Evolutionary conservation across 352 stramenopile species (phyloP).

Genomic region (Globisporangium emineosum): DNA sequence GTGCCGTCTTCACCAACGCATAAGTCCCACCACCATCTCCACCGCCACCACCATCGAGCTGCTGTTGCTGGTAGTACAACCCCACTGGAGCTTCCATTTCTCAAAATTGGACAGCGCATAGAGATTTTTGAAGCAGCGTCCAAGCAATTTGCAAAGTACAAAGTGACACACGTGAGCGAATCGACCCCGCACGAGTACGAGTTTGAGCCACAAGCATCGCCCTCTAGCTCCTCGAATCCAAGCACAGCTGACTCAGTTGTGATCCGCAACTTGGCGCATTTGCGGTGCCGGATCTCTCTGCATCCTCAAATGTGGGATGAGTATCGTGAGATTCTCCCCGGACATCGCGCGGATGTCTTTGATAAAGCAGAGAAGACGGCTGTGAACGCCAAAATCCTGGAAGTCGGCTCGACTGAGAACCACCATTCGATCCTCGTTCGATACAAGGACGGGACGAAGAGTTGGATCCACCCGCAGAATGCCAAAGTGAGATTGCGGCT

Average conservation of each 20-base stretch:
- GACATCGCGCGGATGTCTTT: constrained; percentile 30
- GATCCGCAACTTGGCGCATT: constrained; percentile 14
- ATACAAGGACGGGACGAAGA: constrained; percentile 26
- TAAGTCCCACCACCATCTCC: constrained; percentile 5
- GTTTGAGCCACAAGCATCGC: constrained; percentile 17
- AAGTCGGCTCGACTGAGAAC: constrained; percentile 8
- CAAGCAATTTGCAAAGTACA: constrained; percentile 32
- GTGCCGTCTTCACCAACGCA: neutral
- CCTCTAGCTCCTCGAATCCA: neutral
- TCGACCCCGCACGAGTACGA: constrained; percentile 23
- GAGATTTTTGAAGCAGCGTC: constrained; percentile 27
- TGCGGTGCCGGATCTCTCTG: constrained; percentile 28
- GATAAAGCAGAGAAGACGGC: constrained; percentile 22
- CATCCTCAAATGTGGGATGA: constrained; percentile 23
- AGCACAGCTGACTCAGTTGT: too few species aligned
- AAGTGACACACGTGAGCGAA: constrained; percentile 16
- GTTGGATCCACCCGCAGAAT: constrained; percentile 23
- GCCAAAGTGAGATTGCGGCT: constrained; percentile 30
- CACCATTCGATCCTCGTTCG: constrained; percentile 20
- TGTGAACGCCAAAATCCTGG: constrained; percentile 22
- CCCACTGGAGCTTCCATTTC: constrained; percentile 12
- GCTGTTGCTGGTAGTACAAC: too few species aligned
- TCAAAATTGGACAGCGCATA: constrained; percentile 23
- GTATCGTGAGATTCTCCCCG: constrained; percentile 19
- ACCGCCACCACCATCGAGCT: constrained; percentile 2